phyloP scores from a whole-genome alignment of 257 asterid genomes.

The Asclepias syriaca region DNA sequence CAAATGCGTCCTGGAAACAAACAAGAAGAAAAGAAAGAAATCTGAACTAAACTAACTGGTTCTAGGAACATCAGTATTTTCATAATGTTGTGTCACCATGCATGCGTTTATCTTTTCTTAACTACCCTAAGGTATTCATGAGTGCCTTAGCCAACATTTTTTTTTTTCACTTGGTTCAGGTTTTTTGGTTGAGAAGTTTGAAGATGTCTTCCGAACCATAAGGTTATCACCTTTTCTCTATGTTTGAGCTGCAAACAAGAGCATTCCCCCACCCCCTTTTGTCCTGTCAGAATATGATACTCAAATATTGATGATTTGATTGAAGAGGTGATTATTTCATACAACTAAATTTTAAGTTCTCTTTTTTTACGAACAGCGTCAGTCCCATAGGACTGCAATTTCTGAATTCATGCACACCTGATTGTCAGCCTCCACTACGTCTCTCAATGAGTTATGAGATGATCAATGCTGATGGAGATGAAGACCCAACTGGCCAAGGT shows the following conservation, averaged over 20 bases:
- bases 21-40: constrained; percentile 7
- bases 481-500: constrained; percentile 32
- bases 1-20: not conserved
- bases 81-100: not conserved
- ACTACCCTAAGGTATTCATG: constrained; percentile 5
- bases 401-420: constrained; percentile 82
- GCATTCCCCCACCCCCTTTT: not conserved
- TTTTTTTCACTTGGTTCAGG: constrained; percentile 41
- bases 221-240: constrained; percentile 42
- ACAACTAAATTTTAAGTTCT: constrained; percentile 10
- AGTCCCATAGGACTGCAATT: constrained; percentile 70
- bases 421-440: constrained; percentile 79
- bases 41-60: not conserved
- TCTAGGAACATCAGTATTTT: not conserved
- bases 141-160: constrained; percentile 15
- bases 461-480: constrained; percentile 42
- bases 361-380: constrained; percentile 47
- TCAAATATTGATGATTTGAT: not conserved
- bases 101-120: constrained; percentile 7
- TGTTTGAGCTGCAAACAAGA: not conserved
- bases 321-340: constrained; percentile 1
- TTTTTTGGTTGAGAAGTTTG: constrained; percentile 67
- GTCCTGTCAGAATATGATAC: not conserved
- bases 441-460: constrained; percentile 54
- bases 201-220: constrained; percentile 58